A percentile compares a stretch with the other conserved stretches of the same genome.
Evolutionary conservation across 1,284 basidiomycete genomes (phyloP).

Genomic region (Malassezia cuniculi): DNA sequence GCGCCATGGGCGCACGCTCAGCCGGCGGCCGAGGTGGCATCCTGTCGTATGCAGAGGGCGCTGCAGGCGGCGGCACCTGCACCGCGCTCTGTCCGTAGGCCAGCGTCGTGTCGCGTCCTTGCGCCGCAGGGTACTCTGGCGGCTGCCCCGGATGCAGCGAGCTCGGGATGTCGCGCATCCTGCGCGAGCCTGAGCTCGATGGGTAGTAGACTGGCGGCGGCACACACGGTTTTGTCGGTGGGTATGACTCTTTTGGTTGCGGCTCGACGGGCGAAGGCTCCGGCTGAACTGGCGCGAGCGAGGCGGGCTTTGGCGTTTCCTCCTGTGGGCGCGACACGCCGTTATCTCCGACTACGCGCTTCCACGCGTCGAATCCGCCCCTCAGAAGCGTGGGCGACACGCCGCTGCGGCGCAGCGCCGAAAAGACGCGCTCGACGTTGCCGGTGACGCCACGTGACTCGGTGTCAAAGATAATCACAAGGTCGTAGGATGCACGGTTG

Average conservation of each 20-base stretch:
- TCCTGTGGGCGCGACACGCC: slow-evolving; percentile 38
- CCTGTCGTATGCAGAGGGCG: too few species aligned
- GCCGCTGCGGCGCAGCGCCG: slow-evolving; percentile 48
- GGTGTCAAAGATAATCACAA: slow-evolving; percentile 77
- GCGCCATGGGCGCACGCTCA: too few species aligned
- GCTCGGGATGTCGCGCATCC: background rate
- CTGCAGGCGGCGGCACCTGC: background rate
- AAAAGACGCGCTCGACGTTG: slow-evolving; percentile 49
- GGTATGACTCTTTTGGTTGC: background rate
- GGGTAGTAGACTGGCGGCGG: slow-evolving; percentile 7
- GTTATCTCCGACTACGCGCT: slow-evolving; percentile 53
- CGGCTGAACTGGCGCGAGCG: background rate
- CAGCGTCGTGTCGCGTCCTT: too few species aligned
- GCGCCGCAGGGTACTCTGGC: too few species aligned
- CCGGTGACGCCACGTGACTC: slow-evolving; percentile 50
- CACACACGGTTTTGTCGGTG: background rate
- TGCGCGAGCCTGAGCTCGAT: too few species aligned
- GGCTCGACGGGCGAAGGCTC: slow-evolving; percentile 1
- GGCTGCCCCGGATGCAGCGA: slow-evolving; percentile 1
- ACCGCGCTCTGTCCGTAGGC: too few species aligned
- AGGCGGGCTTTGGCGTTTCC: background rate
- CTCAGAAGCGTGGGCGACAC: slow-evolving; percentile 74
- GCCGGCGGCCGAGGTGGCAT: too few species aligned
- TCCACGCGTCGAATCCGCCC: slow-evolving; percentile 77
- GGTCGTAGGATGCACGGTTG: slow-evolving; percentile 71